These are phyloP conservation scores for Pseudoneurospora amorphoporcata DNA, from an alignment of 495 filamentous ascomycete species.

Conservation along the genomic window DNA sequence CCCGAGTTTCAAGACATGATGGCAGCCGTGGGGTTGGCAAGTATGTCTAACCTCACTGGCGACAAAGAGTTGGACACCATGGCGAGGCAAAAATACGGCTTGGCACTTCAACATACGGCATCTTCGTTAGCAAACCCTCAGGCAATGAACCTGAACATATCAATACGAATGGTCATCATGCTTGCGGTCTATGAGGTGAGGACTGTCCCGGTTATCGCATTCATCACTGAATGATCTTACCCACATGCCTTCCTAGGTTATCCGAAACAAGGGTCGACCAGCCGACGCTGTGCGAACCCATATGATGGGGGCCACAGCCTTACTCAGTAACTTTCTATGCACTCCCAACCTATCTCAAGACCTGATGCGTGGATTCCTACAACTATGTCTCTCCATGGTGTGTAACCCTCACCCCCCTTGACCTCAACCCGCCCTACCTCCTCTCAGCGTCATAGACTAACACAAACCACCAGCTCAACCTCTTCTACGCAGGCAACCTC, in stretches of 20 bases:
- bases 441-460: neutral
- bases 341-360: constrained; percentile 14
- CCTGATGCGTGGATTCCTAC: constrained; percentile 27
- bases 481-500: constrained; percentile 19
- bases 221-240: neutral
- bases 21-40: constrained; percentile 36
- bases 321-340: constrained; percentile 26
- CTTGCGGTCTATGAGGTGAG: constrained; percentile 39
- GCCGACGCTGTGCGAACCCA: constrained; percentile 31
- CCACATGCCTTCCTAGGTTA: constrained; percentile 5
- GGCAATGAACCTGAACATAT: constrained; percentile 16
- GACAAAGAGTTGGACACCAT: constrained; percentile 29
- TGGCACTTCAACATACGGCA: constrained; percentile 27
- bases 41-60: constrained; percentile 33
- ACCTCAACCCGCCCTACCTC: constrained; percentile 11
- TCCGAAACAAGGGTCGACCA: constrained; percentile 11
- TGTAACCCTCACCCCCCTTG: constrained; percentile 13
- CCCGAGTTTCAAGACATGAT: constrained; percentile 27
- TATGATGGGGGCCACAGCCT: constrained; percentile 34
- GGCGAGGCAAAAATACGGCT: constrained; percentile 33
- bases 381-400: constrained; percentile 35
- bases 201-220: neutral
- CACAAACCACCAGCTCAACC: constrained; percentile 20
- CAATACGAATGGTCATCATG: constrained; percentile 29
- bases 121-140: constrained; percentile 20